phyloP scores from a whole-genome alignment of 805 yeast genomes.

The Clavispora phyllophila region DNA sequence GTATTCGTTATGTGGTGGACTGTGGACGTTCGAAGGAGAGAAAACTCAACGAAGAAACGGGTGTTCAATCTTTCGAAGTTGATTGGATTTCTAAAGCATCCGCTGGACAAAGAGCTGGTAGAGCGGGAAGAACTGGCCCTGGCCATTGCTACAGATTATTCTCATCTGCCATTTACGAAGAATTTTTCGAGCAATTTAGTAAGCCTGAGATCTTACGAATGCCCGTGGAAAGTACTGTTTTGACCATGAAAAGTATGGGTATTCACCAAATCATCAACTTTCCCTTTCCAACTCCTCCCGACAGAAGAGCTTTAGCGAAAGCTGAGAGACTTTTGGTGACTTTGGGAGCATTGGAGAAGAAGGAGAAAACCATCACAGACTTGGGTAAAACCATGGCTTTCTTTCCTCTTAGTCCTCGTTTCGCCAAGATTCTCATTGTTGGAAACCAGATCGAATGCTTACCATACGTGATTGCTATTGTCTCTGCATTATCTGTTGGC shows the following conservation, averaged over 20 bases:
- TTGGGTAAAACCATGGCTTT: conserved; percentile 82
- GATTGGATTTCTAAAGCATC: conserved; percentile 94
- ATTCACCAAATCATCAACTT: conserved; percentile 84
- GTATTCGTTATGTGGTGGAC: conserved; percentile 90
- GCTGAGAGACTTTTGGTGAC: conserved; percentile 66
- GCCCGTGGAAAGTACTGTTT: conserved; percentile 95
- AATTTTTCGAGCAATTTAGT: conserved; percentile 76
- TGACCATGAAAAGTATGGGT: conserved; percentile 96
- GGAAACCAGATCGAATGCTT: conserved; percentile 85
- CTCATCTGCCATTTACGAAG: conserved; percentile 91
- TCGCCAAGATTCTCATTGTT: conserved; percentile 80
- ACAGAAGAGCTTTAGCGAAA: conserved; percentile 47
- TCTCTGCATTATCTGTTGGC: conserved; percentile 89
- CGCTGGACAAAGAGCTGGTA: conserved; percentile 91
- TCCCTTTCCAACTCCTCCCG: conserved; percentile 96
- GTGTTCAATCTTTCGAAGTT: conserved; percentile 88
- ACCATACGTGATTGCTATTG: conserved; percentile 85
- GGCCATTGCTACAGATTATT: conserved; percentile 92
- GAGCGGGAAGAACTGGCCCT: conserved; percentile 98
- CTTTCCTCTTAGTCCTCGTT: conserved; percentile 92
- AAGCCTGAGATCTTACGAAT: conserved; percentile 87
- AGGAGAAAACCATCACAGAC: conserved; percentile 56
- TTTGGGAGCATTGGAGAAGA: conserved; percentile 70
- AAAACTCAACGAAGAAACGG: conserved; percentile 71
- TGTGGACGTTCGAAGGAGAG: conserved; percentile 93